Evolutionary conservation across 495 filamentous ascomycete genomes (phyloP), one percentile per base, ranked within the genome.

Genomic region (Podospora tetraspora): DNA sequence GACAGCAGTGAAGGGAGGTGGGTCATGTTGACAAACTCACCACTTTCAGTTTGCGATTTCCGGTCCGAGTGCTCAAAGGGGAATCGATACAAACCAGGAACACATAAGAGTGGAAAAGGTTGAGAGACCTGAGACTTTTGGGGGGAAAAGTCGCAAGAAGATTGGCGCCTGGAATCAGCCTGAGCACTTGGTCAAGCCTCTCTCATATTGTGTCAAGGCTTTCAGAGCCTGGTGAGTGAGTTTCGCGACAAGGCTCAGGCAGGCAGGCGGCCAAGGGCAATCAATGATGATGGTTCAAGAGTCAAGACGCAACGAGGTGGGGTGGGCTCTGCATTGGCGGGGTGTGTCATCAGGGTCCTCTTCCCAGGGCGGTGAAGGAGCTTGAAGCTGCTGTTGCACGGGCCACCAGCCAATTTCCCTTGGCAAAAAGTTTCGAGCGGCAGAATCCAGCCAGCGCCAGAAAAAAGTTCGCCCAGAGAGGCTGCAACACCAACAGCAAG

Each of bases 391-490:
- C 9, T 16, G 63, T 22, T 16, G 74, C 74, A 75, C 75, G 57
- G 70, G 71, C 76, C 76, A 74, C 62, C 73, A 61, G 72, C 74
- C 70, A 75, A 73, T 73, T 65, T 22, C 66, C 70, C 67, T 74
- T 69, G 68, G 64, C 62, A 27, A 27, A 75, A 72, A 70, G 64
- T 62, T 75, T 63, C 64, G 62, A 63, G 64, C 73, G 73, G 74
- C 73, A 78, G 75, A 78, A 52, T 52, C 16, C 43, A 52, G 43
- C 43, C 16, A 72, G 73, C 75, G 71, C 73, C 67, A 75, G 74
- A 78, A 76, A 76, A 77, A 71, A 74, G 73, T 71, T 70, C 58
- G 59, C 52, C 22, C 57, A 30, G 61, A 30, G 58, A 72, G 57
- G 62, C 63, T 71, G 70, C 71, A 63, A 69, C 70, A 66, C 37